These are phyloP conservation scores for Cystofilobasidium capitatum DNA, from an alignment of 768 basidiomycete genomes.

Conservation along the genomic window DNA sequence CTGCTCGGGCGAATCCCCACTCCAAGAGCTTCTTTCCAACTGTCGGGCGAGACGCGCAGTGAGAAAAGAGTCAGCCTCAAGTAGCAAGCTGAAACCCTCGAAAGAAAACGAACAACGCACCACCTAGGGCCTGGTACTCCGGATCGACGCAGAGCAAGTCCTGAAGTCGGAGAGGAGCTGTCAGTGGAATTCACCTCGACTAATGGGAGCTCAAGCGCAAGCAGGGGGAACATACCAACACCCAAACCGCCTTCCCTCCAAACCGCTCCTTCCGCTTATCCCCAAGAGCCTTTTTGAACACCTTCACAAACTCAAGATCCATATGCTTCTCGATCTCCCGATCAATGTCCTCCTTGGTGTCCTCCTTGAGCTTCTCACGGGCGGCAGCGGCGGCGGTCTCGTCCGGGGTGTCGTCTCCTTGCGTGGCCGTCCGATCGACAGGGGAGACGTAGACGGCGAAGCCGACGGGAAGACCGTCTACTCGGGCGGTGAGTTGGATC, in stretches of 20 bases:
- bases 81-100: not conserved
- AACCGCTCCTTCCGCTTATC: not conserved
- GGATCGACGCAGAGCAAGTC: not conserved
- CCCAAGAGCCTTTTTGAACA: not conserved
- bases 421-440: constrained; percentile 2
- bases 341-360: not conserved
- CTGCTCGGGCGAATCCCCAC: not conserved
- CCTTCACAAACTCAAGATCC: not conserved
- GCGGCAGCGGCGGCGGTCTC: not conserved
- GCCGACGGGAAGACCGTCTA: not conserved
- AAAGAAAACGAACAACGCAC: not conserved
- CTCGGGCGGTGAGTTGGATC: not conserved
- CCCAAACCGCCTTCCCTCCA: not conserved
- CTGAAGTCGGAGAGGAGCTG: not conserved
- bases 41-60: not conserved
- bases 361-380: not conserved
- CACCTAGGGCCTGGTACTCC: not conserved
- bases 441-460: not conserved
- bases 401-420: not conserved
- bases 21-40: not conserved
- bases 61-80: not conserved
- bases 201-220: not conserved
- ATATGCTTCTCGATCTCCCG: not conserved
- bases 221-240: not conserved
- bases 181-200: not conserved